Conservation (phyloP, 164 flowering plant genomes). For the Vitis labrusca region DNA sequence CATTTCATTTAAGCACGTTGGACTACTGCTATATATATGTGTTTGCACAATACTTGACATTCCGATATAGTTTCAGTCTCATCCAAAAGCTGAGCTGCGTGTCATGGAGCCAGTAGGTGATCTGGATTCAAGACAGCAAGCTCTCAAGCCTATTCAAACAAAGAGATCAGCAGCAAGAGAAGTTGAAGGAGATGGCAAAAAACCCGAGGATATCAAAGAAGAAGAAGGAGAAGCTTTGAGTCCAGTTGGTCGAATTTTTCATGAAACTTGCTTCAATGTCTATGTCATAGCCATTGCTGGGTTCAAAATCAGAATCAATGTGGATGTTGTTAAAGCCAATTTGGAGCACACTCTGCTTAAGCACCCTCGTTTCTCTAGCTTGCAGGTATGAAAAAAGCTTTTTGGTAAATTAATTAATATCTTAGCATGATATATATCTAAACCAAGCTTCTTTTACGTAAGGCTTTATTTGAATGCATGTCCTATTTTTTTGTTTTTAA, state of each 20-base stretch:
- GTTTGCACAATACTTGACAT: too few species aligned
- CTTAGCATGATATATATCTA: too few species aligned
- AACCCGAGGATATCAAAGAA: not conserved
- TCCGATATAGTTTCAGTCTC: too few species aligned
- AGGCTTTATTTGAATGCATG: too few species aligned
- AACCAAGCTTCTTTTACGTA: too few species aligned
- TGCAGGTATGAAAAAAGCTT: slow-evolving; percentile 29
- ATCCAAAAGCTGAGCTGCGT: too few species aligned
- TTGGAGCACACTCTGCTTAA: slow-evolving; percentile 26
- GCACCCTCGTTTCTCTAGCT: slow-evolving; percentile 57
- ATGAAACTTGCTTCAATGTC: slow-evolving; percentile 36
- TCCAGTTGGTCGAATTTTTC: slow-evolving; percentile 47
- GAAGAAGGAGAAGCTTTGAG: slow-evolving; percentile 41
- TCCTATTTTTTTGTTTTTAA: too few species aligned
- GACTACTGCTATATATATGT: too few species aligned
- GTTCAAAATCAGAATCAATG: slow-evolving; percentile 26
- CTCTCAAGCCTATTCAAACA: slow-evolving; percentile 14
- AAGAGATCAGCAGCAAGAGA: not conserved
- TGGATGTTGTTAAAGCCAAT: slow-evolving; percentile 22
- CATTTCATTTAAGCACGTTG: too few species aligned
- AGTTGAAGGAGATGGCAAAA: not conserved
- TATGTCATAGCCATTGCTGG: slow-evolving; percentile 49
- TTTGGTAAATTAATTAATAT: too few species aligned
- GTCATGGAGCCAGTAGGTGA: not conserved
- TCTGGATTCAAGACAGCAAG: not conserved